A percentile compares a stretch with the other conserved stretches of the same genome.
phyloP scores from a whole-genome alignment of 139 green algal genomes.

The Chlorella sp. region DNA sequence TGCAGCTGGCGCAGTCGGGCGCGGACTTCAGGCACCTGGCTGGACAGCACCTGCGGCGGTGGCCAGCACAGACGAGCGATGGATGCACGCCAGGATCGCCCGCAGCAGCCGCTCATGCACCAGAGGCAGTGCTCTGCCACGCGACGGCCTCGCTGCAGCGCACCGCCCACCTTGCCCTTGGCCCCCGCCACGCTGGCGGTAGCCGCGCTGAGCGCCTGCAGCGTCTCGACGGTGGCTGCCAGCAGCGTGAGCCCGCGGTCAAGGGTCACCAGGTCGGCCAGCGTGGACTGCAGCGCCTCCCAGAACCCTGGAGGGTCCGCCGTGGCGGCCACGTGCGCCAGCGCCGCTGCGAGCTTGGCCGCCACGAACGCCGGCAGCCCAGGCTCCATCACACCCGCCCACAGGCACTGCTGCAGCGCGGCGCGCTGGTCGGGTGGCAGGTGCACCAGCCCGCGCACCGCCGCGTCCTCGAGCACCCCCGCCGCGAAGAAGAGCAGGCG shows the following conservation, averaged over 20 bases:
- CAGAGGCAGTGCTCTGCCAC: neutral
- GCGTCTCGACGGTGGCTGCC: constrained; percentile 12
- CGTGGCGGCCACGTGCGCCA: constrained; percentile 6
- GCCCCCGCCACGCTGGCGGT: neutral
- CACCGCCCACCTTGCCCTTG: constrained; percentile 6
- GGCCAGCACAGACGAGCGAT: too few species aligned
- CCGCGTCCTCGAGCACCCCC: neutral
- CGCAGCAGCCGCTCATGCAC: too few species aligned
- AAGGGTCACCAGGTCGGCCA: neutral
- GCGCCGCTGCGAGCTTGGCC: constrained; percentile 4
- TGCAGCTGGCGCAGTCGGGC: neutral
- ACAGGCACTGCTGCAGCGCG: constrained; percentile 6
- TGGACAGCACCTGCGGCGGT: constrained; percentile 17
- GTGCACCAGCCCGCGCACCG: neutral
- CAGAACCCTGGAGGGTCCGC: constrained; percentile 1
- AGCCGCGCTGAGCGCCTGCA: constrained; percentile 13
- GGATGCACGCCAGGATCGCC: too few species aligned
- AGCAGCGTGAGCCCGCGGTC: constrained; percentile 8
- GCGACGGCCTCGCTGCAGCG: neutral
- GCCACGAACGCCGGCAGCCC: constrained; percentile 11
- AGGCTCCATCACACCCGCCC: neutral
- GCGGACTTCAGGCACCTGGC: constrained; percentile 14
- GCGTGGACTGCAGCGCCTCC: constrained; percentile 3
- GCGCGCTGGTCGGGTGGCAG: constrained; percentile 1
- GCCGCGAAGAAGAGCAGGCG: constrained; percentile 17